phyloP scores from a whole-genome alignment of 1,284 basidiomycete species.

The Marasmius fiardii region DNA sequence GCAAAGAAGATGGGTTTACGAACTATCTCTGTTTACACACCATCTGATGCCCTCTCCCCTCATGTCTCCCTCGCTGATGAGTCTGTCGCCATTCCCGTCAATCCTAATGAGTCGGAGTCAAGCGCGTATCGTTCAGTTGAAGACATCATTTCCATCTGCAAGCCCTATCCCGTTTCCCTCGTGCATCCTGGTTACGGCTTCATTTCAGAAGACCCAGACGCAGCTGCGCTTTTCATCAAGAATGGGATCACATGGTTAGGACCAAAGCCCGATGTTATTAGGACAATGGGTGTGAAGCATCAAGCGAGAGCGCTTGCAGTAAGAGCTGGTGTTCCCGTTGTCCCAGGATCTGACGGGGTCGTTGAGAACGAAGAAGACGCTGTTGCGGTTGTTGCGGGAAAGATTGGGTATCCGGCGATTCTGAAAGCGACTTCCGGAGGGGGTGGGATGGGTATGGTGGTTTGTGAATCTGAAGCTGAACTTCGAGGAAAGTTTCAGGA shows the following conservation, averaged over 20 bases:
- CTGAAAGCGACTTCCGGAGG: constrained; percentile 72
- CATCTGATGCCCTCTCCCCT: constrained; percentile 48
- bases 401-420: constrained; percentile 60
- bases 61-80: constrained; percentile 54
- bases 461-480: constrained; percentile 46
- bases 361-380: constrained; percentile 43
- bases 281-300: constrained; percentile 62
- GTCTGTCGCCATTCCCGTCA: constrained; percentile 33
- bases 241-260: constrained; percentile 61
- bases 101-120: constrained; percentile 29
- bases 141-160: constrained; percentile 43
- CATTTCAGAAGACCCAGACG: constrained; percentile 61
- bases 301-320: constrained; percentile 50
- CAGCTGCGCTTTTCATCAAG: constrained; percentile 46
- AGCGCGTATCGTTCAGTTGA: constrained; percentile 40
- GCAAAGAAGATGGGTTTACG: constrained; percentile 43
- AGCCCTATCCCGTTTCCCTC: constrained; percentile 43
- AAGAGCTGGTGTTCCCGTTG: constrained; percentile 47
- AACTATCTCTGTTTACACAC: constrained; percentile 54
- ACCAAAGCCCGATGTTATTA: constrained; percentile 51
- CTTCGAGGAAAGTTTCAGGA: constrained; percentile 33
- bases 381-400: constrained; percentile 28
- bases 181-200: constrained; percentile 71
- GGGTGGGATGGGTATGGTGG: constrained; percentile 68
- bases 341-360: constrained; percentile 55